Evolutionary conservation across 1,139 yeast species (phyloP), one percentile per base, ranked within the genome.

Genomic region (Sugiyamaella grinbergsii): DNA sequence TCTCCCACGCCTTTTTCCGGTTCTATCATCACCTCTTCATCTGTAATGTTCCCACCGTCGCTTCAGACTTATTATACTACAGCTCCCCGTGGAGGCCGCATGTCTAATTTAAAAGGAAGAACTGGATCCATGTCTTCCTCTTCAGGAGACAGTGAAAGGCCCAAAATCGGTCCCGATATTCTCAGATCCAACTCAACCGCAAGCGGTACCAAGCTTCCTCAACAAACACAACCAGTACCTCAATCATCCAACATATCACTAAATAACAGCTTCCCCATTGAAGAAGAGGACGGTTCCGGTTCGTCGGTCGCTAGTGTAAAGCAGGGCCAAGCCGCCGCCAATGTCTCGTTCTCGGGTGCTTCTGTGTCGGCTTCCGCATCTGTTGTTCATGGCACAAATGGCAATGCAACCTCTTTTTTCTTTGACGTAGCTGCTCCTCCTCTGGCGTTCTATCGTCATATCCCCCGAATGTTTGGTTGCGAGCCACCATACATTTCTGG

Each of bases 401-500:
- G 20, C 38, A 39, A 47, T 39, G 24, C 40, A 2, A 16, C 50
- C 18, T 40, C 45, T 3, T 42, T 33, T 22, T 49, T 42, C 22
- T 52, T 46, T 31, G 51, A 50, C 29, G 50, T 39, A 11, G 55
- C 59, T 7, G 58, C 54, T 20, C 62, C 62, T 2, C 62, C 62
- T 2, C 45, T 59, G 31, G 51, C 62, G 6, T 51, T 52, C 15
- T 60, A 55, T 24, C 52, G 56, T 24, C 64, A 60, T 50, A 56
- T 53, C 4, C 64, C 64, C 2, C 51, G 49, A 15, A 56, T 61
- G 13, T 59, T 52, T 51, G 64, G 64, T 34, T 44, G 42, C 5
- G 58, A 59, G 50, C 64, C 64, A 3, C 64, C 64, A n/a, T 55
- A 53, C 20, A 36, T 61, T 16, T 38, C 55, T 4, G 63, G 62